Evolutionary conservation across 192 early-diverging fungal genomes (phyloP).

Genomic region (Gryganskiella cystojenkinii): DNA sequence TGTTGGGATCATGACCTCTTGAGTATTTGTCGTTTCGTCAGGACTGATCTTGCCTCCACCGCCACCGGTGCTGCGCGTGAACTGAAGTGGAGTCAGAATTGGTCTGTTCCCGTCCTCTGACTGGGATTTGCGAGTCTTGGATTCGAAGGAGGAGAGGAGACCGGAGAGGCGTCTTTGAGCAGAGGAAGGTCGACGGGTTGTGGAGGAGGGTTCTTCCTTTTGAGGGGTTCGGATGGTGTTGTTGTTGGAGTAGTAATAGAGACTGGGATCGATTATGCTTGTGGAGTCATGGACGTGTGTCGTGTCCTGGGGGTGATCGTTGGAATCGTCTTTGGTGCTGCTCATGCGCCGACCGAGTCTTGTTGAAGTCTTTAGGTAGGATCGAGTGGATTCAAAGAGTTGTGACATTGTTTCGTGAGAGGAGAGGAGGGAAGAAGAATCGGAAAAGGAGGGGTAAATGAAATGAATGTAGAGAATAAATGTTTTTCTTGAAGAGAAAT

Average conservation of each 20-base stretch:
- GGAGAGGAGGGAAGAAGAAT: not conserved
- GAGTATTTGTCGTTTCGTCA: not conserved
- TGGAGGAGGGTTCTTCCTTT: not conserved
- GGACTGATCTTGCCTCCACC: not conserved
- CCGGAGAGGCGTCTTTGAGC: slow-evolving; percentile 29
- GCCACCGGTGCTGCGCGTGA: not conserved
- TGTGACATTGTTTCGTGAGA: slow-evolving; percentile 16
- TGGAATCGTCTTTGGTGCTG: slow-evolving; percentile 17
- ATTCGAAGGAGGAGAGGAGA: too few species aligned
- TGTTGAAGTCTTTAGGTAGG: slow-evolving; percentile 41
- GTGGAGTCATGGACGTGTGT: not conserved
- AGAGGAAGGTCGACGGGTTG: slow-evolving; percentile 4
- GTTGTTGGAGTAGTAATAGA: not conserved
- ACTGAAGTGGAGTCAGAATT: not conserved
- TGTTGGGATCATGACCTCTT: not conserved
- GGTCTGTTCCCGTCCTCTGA: not conserved
- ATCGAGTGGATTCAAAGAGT: slow-evolving; percentile 34
- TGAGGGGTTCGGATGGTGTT: not conserved
- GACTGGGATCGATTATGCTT: slow-evolving; percentile 24
- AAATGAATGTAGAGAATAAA: not conserved
- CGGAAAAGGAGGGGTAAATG: not conserved
- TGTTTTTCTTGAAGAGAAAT: not conserved
- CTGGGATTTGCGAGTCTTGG: not conserved
- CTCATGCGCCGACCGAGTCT: slow-evolving; percentile 38
- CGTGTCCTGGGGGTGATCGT: too few species aligned